Conservation (phyloP, 2,329 filamentous ascomycete species). For the Paracorniculantispora psalliotae region DNA sequence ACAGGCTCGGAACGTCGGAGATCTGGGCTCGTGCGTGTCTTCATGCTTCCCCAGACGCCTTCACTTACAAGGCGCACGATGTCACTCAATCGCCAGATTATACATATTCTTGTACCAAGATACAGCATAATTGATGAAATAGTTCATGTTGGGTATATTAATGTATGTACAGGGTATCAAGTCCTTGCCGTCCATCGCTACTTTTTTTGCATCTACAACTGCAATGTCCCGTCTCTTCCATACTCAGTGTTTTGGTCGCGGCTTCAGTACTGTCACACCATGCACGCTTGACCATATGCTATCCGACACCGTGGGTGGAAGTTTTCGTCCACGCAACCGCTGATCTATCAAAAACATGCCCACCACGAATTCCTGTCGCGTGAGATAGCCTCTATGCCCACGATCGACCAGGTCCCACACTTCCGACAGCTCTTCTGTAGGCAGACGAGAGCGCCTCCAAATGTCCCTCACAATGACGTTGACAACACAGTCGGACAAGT, state of each 20-base stretch:
- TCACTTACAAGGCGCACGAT: not conserved
- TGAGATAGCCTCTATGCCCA: conserved; percentile 49
- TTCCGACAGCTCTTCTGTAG: conserved; percentile 63
- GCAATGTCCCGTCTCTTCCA: not conserved
- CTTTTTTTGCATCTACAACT: not conserved
- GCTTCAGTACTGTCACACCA: conserved; percentile 37
- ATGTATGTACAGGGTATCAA: conserved; percentile 10
- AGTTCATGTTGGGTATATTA: not conserved
- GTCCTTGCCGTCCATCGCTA: not conserved
- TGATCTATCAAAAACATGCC: conserved; percentile 81
- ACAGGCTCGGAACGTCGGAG: not conserved
- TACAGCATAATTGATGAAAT: not conserved
- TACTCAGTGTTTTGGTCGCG: conserved; percentile 20
- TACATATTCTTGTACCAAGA: not conserved
- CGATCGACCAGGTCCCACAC: conserved; percentile 73
- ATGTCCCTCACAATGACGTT: conserved; percentile 69
- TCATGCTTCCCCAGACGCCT: not conserved
- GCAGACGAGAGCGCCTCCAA: conserved; percentile 67
- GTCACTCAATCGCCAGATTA: not conserved
- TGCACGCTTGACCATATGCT: conserved; percentile 71
- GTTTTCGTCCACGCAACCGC: conserved; percentile 70
- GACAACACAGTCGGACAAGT: conserved; percentile 49
- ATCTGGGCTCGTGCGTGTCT: not conserved
- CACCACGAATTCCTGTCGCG: conserved; percentile 71
- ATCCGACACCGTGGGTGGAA: conserved; percentile 64